Conservation (phyloP, 2,329 filamentous ascomycete genomes). For the Epicoccum sorghinum region DNA sequence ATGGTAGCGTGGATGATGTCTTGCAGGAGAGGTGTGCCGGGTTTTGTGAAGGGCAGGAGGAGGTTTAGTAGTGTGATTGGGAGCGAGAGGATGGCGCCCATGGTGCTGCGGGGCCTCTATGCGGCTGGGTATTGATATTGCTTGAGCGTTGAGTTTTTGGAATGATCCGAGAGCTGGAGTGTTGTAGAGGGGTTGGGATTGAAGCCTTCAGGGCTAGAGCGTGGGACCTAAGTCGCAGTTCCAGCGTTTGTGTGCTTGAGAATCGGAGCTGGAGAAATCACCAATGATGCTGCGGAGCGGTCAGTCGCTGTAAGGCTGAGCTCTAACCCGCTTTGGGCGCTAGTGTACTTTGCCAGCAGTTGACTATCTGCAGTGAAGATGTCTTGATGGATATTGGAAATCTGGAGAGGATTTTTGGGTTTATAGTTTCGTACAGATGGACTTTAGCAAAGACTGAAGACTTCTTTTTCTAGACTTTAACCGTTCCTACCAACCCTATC, state of each 20-base stretch:
- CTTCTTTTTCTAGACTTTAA: too few relatives aligned
- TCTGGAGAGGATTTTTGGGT: too few relatives aligned
- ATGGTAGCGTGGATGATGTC: conserved; percentile 54
- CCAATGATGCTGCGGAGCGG: too few relatives aligned
- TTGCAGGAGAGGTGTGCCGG: conserved; percentile 53
- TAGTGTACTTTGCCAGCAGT: too few relatives aligned
- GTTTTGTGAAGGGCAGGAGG: conserved; percentile 56
- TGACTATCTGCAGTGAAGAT: too few relatives aligned
- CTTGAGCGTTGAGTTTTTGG: background rate
- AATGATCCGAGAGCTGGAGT: background rate
- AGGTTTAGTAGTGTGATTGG: conserved; percentile 47
- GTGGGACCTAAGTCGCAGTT: background rate
- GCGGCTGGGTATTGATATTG: background rate
- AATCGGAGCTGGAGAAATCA: too few relatives aligned
- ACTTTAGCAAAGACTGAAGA: too few relatives aligned
- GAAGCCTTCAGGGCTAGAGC: background rate
- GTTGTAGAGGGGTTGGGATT: background rate
- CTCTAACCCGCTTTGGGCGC: too few relatives aligned
- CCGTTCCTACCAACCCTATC: too few relatives aligned
- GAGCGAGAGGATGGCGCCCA: conserved; percentile 40
- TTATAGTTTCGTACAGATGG: too few relatives aligned
- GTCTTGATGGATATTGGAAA: too few relatives aligned
- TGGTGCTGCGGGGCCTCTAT: conserved; percentile 20
- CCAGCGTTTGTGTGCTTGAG: background rate
- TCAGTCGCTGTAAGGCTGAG: too few relatives aligned